phyloP scores from a whole-genome alignment of 805 yeast genomes.

The Danielia oregonensis region DNA sequence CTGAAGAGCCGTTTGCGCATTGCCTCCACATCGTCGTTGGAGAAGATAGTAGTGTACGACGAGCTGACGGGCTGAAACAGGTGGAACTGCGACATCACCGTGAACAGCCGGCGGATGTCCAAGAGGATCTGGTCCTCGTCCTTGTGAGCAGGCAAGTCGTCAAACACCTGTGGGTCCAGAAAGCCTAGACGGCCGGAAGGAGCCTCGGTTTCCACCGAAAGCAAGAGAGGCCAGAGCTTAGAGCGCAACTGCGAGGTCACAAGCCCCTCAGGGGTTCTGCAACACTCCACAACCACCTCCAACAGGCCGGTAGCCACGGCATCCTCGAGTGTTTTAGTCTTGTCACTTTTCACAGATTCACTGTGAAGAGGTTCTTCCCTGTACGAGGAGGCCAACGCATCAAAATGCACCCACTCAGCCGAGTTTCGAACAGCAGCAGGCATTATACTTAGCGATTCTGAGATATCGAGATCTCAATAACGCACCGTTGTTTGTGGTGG shows the following conservation, averaged over 20 bases:
- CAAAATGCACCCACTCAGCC: conserved; percentile 44
- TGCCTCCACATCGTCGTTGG: conserved; percentile 24
- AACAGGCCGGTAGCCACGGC: conserved; percentile 24
- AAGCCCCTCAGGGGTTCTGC: conserved; percentile 47
- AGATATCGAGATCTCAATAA: no score
- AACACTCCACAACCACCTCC: conserved; percentile 26
- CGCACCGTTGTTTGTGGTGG: no score
- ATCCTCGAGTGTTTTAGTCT: conserved; percentile 34
- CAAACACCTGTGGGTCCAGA: conserved; percentile 3
- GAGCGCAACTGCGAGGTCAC: conserved; percentile 38
- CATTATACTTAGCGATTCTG: no score
- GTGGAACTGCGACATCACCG: conserved; percentile 30
- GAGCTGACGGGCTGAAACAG: conserved; percentile 18
- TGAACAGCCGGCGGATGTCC: conserved; percentile 75
- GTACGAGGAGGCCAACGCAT: conserved; percentile 44
- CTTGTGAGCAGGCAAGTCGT: conserved; percentile 45
- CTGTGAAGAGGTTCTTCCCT: conserved; percentile 40
- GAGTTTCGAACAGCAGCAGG: no score
- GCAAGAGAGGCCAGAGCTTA: conserved; percentile 49
- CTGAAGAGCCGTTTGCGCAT: conserved; percentile 40
- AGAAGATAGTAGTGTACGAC: conserved; percentile 32
- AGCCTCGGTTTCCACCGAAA: conserved; percentile 18
- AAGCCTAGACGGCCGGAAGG: background rate
- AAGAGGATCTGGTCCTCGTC: conserved; percentile 78
- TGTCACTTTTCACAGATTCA: conserved; percentile 34